Percentiles rank a stretch among this genome's conserved stretches.
Evolutionary conservation across 2,329 filamentous ascomycete genomes (phyloP).

Genomic region (Fusarium odoratissimum): DNA sequence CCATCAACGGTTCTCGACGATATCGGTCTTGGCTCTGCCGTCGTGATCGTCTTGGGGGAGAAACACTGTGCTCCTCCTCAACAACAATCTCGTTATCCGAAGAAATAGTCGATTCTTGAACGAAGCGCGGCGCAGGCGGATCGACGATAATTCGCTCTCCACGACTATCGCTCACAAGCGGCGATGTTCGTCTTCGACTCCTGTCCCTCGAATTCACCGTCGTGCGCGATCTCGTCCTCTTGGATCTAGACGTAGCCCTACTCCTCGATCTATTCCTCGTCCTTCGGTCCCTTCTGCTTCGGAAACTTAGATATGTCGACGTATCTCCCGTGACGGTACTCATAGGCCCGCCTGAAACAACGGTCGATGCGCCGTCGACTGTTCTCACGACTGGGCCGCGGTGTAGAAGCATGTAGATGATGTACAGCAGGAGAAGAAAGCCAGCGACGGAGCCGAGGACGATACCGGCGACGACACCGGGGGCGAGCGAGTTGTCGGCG

Average conservation of each 20-base stretch:
- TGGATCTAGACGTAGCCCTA: constrained; percentile 31
- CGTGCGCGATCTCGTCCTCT: constrained; percentile 40
- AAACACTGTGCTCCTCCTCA: constrained; percentile 50
- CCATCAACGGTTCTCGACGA: constrained; percentile 41
- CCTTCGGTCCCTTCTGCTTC: constrained; percentile 34
- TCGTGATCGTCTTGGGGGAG: constrained; percentile 39
- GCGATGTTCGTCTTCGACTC: constrained; percentile 35
- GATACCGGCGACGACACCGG: constrained; percentile 57
- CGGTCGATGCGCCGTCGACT: constrained; percentile 34
- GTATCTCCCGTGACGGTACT: constrained; percentile 38
- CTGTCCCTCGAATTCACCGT: constrained; percentile 32
- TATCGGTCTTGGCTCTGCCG: constrained; percentile 41
- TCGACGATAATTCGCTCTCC: constrained; percentile 45
- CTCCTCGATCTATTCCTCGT: constrained; percentile 23
- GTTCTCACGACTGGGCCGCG: constrained; percentile 52
- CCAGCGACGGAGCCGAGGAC: constrained; percentile 60
- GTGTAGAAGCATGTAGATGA: constrained; percentile 63
- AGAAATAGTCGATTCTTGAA: constrained; percentile 41
- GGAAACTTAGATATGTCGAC: constrained; percentile 40
- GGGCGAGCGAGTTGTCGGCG: constrained; percentile 54
- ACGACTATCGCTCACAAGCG: constrained; percentile 28
- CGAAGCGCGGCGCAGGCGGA: constrained; percentile 47
- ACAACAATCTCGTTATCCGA: constrained; percentile 54
- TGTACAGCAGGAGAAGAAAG: constrained; percentile 64
- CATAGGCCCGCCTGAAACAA: constrained; percentile 27